Conservation (phyloP, 139 green algal species). For the Pedinophyceae sp. region DNA sequence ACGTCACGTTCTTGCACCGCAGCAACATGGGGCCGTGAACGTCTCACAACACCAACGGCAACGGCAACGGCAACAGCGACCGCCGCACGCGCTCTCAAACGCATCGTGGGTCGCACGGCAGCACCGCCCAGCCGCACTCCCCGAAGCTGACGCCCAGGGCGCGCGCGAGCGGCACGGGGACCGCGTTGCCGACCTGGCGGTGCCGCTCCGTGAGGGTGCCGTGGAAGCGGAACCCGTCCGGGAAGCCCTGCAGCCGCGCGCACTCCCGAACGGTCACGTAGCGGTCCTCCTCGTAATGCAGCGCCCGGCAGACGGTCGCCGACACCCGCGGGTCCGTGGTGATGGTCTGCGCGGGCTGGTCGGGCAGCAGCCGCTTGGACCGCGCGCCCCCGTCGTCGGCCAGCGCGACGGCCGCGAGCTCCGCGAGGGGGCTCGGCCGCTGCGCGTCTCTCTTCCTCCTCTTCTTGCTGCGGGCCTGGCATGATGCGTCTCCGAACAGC, state of each 20-base stretch:
- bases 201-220: constrained; percentile 72
- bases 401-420: constrained; percentile 81
- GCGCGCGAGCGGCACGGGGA: constrained; percentile 69
- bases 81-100: too few species aligned
- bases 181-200: constrained; percentile 79
- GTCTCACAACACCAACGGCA: too few species aligned
- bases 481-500: constrained; percentile 88
- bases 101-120: too few species aligned
- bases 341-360: constrained; percentile 90
- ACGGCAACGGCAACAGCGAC: too few species aligned
- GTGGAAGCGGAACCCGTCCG: constrained; percentile 60
- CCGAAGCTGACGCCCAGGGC: constrained; percentile 64
- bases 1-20: too few species aligned
- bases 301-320: constrained; percentile 93
- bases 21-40: too few species aligned
- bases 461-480: constrained; percentile 59
- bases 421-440: too few species aligned
- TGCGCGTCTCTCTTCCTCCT: too few species aligned
- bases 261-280: constrained; percentile 92
- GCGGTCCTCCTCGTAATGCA: constrained; percentile 85
- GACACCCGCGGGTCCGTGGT: constrained; percentile 95
- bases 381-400: constrained; percentile 89
- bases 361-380: constrained; percentile 75
- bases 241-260: constrained; percentile 83
- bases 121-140: too few species aligned